phyloP scores from a whole-genome alignment of 257 asterid species.

The Solanum corneliomulleri region DNA sequence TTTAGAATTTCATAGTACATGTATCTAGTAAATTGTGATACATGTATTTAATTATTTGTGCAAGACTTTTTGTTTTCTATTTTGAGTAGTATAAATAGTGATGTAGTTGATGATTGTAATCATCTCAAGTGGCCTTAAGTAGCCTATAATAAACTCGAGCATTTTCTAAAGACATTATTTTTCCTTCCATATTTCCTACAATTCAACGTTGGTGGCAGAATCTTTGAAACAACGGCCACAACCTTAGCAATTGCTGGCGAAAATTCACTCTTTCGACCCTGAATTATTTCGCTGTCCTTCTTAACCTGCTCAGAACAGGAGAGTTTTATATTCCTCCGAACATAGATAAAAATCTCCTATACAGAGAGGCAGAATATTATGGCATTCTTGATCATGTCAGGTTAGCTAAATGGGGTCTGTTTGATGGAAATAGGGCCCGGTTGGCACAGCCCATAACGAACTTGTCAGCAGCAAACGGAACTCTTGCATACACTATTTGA shows the following conservation, averaged over 20 bases:
- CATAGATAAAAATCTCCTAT: slow-evolving; percentile 43
- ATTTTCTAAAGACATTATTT: no score
- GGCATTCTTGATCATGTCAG: slow-evolving; percentile 68
- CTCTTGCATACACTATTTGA: slow-evolving; percentile 38
- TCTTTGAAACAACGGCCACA: slow-evolving; percentile 70
- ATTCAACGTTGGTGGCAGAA: slow-evolving; percentile 63
- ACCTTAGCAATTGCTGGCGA: slow-evolving; percentile 78
- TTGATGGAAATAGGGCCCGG: slow-evolving; percentile 66
- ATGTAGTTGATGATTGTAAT: no score
- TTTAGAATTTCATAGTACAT: no score
- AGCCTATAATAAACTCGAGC: no score
- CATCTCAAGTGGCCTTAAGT: no score
- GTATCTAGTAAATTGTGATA: no score
- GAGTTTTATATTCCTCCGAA: slow-evolving; percentile 59
- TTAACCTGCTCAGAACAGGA: slow-evolving; percentile 77
- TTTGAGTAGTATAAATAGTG: no score
- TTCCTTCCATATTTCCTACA: no score
- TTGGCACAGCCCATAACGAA: slow-evolving; percentile 33
- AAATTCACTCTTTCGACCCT: slow-evolving; percentile 71
- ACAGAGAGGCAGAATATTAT: slow-evolving; percentile 64
- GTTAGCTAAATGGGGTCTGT: slow-evolving; percentile 62
- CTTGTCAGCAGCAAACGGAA: slow-evolving; percentile 54
- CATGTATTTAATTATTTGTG: no score
- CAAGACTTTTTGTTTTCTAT: no score
- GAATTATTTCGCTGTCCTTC: slow-evolving; percentile 61